A percentile compares a stretch with the other conserved stretches of the same genome.
Evolutionary conservation across 2,329 filamentous ascomycete genomes (phyloP).

Genomic region (Diaporthe capsici): DNA sequence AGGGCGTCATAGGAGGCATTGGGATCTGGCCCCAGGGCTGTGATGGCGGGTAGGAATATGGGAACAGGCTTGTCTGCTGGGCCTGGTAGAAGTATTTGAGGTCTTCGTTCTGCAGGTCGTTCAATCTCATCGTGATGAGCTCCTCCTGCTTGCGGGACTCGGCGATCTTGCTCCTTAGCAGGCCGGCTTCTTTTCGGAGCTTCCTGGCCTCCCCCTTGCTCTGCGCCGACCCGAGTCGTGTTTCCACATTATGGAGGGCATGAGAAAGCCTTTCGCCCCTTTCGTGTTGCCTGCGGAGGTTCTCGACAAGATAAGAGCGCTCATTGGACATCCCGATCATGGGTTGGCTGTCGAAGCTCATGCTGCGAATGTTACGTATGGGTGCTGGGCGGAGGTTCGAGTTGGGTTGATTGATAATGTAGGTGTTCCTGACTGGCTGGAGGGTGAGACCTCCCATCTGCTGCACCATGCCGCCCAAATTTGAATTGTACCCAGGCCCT

Average conservation of each 20-base stretch:
- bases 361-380: background rate
- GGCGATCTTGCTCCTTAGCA: constrained; percentile 59
- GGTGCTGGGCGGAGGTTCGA: background rate
- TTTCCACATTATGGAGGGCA: constrained; percentile 55
- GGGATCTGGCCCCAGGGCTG: constrained; percentile 32
- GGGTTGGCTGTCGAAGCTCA: constrained; percentile 55
- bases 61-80: constrained; percentile 44
- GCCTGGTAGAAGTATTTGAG: constrained; percentile 57
- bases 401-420: background rate
- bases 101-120: constrained; percentile 65
- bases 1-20: constrained; percentile 31
- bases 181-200: constrained; percentile 57
- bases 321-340: constrained; percentile 62
- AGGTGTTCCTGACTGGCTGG: background rate
- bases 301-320: constrained; percentile 59
- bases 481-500: background rate
- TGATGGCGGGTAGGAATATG: constrained; percentile 6
- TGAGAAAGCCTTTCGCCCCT: constrained; percentile 56
- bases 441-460: background rate
- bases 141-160: constrained; percentile 62
- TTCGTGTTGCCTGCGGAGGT: constrained; percentile 57
- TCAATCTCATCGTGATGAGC: constrained; percentile 59
- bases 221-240: constrained; percentile 41
- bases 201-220: constrained; percentile 41
- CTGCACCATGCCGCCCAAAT: background rate